Evolutionary conservation across 257 asterid species (phyloP).

Genomic region (Solanum chilense): DNA sequence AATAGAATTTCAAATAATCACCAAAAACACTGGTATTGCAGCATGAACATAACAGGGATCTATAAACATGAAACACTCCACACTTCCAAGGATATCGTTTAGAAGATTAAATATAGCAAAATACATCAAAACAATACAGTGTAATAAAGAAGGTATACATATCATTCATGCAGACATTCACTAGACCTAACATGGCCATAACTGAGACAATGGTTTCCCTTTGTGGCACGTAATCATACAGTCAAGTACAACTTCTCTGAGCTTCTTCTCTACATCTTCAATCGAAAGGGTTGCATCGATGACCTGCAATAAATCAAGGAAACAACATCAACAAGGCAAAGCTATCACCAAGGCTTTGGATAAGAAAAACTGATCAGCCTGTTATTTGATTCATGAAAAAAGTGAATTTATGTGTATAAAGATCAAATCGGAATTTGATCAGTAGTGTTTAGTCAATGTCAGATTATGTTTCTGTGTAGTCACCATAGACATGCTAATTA

Average conservation of each 20-base stretch:
- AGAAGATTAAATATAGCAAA: not conserved
- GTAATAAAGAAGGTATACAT: not conserved
- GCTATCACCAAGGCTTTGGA: not conserved
- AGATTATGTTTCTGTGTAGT: not conserved
- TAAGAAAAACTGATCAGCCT: not conserved
- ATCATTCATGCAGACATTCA: not conserved
- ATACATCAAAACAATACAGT: not conserved
- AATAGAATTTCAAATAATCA: not conserved
- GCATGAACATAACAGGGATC: not conserved
- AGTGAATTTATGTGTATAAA: not conserved
- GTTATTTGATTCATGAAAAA: not conserved
- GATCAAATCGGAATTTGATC: not conserved
- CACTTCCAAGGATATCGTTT: not conserved
- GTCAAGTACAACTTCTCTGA: constrained; percentile 35
- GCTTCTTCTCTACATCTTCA: constrained; percentile 59
- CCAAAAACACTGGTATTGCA: not conserved
- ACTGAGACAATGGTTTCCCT: constrained; percentile 54
- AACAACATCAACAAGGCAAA: not conserved
- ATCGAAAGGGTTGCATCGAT: constrained; percentile 65
- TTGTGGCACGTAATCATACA: constrained; percentile 38
- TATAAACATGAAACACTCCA: not conserved
- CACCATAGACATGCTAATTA: not conserved
- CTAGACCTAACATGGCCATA: constrained; percentile 35
- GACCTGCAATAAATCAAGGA: constrained; percentile 26
- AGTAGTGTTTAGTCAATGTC: not conserved